Base-by-base conservation (phyloP, 192 early-diverging fungal species). In the Martensiomyces pterosporus region DNA sequence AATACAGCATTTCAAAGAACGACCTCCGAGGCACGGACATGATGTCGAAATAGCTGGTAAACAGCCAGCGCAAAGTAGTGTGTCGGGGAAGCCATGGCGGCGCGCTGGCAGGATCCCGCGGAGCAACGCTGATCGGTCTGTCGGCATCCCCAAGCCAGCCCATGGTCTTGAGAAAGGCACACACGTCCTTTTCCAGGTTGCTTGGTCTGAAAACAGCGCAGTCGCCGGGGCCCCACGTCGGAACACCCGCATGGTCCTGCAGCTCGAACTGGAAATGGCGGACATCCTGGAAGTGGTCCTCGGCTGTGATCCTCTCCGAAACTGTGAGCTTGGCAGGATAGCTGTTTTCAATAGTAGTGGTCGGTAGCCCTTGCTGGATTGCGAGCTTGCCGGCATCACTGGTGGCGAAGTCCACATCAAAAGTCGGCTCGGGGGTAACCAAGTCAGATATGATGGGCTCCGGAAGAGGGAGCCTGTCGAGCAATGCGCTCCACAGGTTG, bases 1-100 rank as follows among this genome's bases (percentile, higher is more conserved):
- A 89, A 15, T 80, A 52, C 13, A 95, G 65, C 32, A 93, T 79
- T 49, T 92, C 83, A 49, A 98, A 96, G 76, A 98, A 96, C 24
- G 90, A 92, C 33, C 92, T 72, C 16, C 87, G 72, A 9, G 96
- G 96, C 0, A 85, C 83, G 3, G 84, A 85, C 55, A 82, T 91
- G 15, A 95, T 80, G 67, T 96, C 93, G 49, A 99, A 64, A 51
- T 89, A 69, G 38, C 81, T 48, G 12, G 79, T 75, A 44, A 92
- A 79, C n/a, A 96, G 77, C 32, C 78, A 74, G 2, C 91, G 81
- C 36, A 96, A 62, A 3, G 91, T 93, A 2, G 62, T 61, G 32
- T 24, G 13, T 2, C 18, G 14, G 2, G 52, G 64, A 6, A 74
- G 49, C 17, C 33, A 39, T 3, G 24, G 2, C 1, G 49, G 57